These are phyloP conservation scores for Amanita fuliginea DNA, from an alignment of 768 basidiomycete genomes.

Conservation along the genomic window DNA sequence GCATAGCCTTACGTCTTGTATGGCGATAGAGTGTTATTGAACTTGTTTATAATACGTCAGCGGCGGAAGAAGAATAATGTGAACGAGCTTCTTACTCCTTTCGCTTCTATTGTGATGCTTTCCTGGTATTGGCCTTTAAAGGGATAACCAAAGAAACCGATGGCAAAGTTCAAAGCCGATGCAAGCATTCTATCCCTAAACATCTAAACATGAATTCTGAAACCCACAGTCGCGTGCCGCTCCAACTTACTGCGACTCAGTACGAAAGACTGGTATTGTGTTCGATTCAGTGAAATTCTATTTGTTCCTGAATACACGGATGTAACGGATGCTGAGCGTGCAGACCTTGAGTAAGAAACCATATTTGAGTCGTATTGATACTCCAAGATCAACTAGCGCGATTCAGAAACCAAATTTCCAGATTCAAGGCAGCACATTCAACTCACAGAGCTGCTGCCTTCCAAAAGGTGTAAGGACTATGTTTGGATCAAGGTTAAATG, in stretches of 20 bases:
- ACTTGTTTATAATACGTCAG: slow-evolving; percentile 24
- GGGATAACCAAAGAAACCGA: slow-evolving; percentile 73
- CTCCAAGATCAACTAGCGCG: slow-evolving; percentile 46
- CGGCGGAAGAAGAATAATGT: slow-evolving; percentile 8
- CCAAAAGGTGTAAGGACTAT: slow-evolving; percentile 91
- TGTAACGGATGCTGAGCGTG: neutral
- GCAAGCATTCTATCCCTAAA: slow-evolving; percentile 61
- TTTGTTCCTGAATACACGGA: neutral
- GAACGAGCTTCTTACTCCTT: slow-evolving; percentile 29
- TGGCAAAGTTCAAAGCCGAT: slow-evolving; percentile 55
- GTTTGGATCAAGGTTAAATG: slow-evolving; percentile 9
- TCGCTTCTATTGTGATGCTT: slow-evolving; percentile 60
- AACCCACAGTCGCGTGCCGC: neutral
- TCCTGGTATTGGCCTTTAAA: slow-evolving; percentile 66
- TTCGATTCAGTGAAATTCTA: slow-evolving; percentile 50
- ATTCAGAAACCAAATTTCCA: neutral
- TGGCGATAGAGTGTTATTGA: slow-evolving; percentile 81
- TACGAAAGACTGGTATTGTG: slow-evolving; percentile 68
- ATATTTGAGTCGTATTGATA: slow-evolving; percentile 68
- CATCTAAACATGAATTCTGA: neutral
- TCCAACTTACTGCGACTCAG: slow-evolving; percentile 52
- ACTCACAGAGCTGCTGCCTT: slow-evolving; percentile 71
- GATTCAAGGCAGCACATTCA: neutral
- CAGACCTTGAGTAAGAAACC: slow-evolving; percentile 59
- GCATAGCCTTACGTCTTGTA: slow-evolving; percentile 50